Conservation (phyloP, 257 asterid genomes). For the Solanum bukasovii region DNA sequence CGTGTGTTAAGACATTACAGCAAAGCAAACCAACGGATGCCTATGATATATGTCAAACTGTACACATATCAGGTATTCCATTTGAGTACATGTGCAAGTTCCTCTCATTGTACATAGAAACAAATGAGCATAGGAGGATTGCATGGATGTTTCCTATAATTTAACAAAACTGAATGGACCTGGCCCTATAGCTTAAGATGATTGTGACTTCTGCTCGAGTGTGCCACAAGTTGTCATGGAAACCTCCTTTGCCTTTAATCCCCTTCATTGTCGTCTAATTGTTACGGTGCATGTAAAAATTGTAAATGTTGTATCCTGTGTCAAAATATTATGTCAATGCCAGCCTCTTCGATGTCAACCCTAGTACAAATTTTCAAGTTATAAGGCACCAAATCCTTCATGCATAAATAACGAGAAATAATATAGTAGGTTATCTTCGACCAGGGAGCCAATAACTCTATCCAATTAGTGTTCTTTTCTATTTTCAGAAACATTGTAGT, state of each 20-base stretch:
- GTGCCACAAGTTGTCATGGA: neutral
- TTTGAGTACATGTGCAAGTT: neutral
- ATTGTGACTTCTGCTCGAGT: neutral
- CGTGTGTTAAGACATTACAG: conserved; percentile 66
- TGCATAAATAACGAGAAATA: neutral
- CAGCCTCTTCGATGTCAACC: neutral
- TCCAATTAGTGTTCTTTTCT: neutral
- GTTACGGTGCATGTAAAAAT: neutral
- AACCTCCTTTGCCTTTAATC: neutral
- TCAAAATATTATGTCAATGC: neutral
- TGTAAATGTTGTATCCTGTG: neutral
- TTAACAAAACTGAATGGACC: neutral
- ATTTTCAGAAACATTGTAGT: neutral
- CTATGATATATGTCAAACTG: conserved; percentile 69
- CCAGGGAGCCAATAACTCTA: neutral
- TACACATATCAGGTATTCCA: conserved; percentile 58
- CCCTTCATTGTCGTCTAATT: neutral
- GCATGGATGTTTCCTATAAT: neutral
- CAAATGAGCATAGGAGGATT: neutral
- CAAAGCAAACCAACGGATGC: conserved; percentile 72
- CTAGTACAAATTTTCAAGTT: neutral
- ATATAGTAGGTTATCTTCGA: neutral
- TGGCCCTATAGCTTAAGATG: neutral
- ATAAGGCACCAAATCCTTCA: neutral
- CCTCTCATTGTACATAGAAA: neutral